Evolutionary conservation across 352 stramenopile genomes (phyloP).

Genomic region (Phytophthora tubulina): DNA sequence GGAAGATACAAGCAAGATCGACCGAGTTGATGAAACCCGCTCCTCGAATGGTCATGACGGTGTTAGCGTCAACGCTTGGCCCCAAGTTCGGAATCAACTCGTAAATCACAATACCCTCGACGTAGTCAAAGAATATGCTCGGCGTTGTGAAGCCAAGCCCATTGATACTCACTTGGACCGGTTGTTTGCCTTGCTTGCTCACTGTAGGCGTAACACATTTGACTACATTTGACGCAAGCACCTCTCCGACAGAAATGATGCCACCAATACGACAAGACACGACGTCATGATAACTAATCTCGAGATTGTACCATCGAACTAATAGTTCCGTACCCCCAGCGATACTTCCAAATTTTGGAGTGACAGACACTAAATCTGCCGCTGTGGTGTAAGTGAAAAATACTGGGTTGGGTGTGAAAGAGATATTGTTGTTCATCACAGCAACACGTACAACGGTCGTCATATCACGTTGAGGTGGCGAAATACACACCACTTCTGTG

Average conservation of each 20-base stretch:
- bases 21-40: slow-evolving; percentile 67
- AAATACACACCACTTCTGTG: slow-evolving; percentile 75
- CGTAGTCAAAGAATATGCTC: slow-evolving; percentile 56
- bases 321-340: slow-evolving; percentile 64
- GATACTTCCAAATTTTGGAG: slow-evolving; percentile 58
- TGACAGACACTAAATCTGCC: slow-evolving; percentile 63
- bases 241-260: slow-evolving; percentile 33
- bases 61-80: slow-evolving; percentile 62
- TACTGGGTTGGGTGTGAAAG: slow-evolving; percentile 66
- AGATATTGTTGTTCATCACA: slow-evolving; percentile 79
- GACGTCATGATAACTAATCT: slow-evolving; percentile 45
- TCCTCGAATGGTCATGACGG: slow-evolving; percentile 71
- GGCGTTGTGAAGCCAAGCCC: slow-evolving; percentile 61
- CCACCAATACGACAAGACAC: slow-evolving; percentile 64
- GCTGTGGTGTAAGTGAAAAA: slow-evolving; percentile 85
- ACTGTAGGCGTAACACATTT: slow-evolving; percentile 58
- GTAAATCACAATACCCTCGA: slow-evolving; percentile 53
- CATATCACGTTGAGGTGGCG: slow-evolving; percentile 57
- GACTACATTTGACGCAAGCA: slow-evolving; percentile 48
- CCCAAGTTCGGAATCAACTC: slow-evolving; percentile 64
- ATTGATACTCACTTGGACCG: slow-evolving; percentile 72
- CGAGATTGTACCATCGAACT: slow-evolving; percentile 67
- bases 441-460: slow-evolving; percentile 54
- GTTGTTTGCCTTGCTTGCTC: slow-evolving; percentile 31
- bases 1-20: slow-evolving; percentile 70